Evolutionary conservation across 2,329 filamentous ascomycete genomes (phyloP), one percentile per base, ranked within the genome.

Genomic region (Hymenoscyphus albidus): DNA sequence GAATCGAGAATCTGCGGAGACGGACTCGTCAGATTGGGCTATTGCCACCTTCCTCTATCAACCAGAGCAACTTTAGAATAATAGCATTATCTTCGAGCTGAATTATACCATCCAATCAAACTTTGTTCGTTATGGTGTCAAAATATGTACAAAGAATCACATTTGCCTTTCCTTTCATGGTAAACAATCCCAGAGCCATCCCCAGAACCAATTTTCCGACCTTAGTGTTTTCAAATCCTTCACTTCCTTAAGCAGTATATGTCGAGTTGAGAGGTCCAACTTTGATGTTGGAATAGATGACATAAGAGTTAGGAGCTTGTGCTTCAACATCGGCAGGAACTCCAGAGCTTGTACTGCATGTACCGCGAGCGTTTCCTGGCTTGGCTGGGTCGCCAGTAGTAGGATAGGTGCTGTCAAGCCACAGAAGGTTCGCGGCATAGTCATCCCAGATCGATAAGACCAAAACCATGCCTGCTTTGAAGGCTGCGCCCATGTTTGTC

Each of bases 321-420:
- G 75, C 55, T 76, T 86, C 81, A 39, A 88, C 75, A 5, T 80
- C 78, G 35, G 72, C 62, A 35, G 85, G 84, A 35, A 76, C 78
- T 48, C 85, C 85, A 16, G 82, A 83, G 69, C 73, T 76, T 61
- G 78, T 80, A 55, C 79, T 63, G 76, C 86, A 88, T 57, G 78
- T 77, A 59, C 86, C 86, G 70, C 85, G 83, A 51, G 78, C 77
- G 66, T 79, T 76, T 69, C 85, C 85, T 44, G 78, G 79, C 5
- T 65, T 68, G 65, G 77, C 78, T 3, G 80, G 74, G 40, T 75
- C 76, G 1, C 80, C 76, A 62, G 74, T 71, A 65, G 79, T 78
- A 58, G 88, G 88, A 80, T 84, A 89, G 4, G 78, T 82, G 64
- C 83, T 84, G 80, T 92, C 88, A 72, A 92, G 83, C 89, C 89